Conservation (phyloP, 2,329 filamentous ascomycete species). For the Pseudocercospora macadamiae region DNA sequence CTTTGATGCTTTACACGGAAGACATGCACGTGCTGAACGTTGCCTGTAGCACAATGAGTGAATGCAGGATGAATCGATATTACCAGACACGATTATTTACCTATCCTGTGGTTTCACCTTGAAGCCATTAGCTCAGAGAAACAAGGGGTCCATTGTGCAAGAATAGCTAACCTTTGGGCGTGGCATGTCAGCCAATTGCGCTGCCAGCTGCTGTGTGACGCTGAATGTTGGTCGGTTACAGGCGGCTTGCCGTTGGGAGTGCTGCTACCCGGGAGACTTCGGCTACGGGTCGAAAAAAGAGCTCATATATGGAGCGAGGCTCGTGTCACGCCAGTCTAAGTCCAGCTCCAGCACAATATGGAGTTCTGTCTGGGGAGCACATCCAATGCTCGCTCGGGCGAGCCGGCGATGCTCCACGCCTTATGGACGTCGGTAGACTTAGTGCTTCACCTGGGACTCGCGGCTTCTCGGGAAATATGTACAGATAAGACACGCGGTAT, state of each 20-base stretch:
- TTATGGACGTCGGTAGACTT: background rate
- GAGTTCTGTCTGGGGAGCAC: too few relatives aligned
- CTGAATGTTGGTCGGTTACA: slow-evolving; percentile 10
- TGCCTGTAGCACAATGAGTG: slow-evolving; percentile 12
- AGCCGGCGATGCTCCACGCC: background rate
- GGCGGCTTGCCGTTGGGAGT: slow-evolving; percentile 10
- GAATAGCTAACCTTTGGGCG: slow-evolving; percentile 26
- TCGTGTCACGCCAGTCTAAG: slow-evolving; percentile 13
- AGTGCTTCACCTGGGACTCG: background rate
- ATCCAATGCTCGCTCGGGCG: background rate
- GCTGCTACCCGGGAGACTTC: slow-evolving; percentile 4
- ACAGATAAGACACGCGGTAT: background rate
- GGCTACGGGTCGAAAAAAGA: slow-evolving; percentile 10
- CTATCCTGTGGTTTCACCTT: slow-evolving; percentile 21
- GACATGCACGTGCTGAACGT: slow-evolving; percentile 25
- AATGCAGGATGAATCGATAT: background rate
- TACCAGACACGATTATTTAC: background rate
- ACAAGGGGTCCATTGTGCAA: background rate
- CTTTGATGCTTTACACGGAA: slow-evolving; percentile 31
- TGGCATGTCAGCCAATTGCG: slow-evolving; percentile 19
- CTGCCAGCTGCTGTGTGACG: slow-evolving; percentile 5
- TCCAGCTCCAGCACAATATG: slow-evolving; percentile 9
- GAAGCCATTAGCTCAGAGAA: slow-evolving; percentile 10
- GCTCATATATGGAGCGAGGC: background rate
- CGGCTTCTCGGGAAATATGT: background rate